Evolutionary conservation across 768 basidiomycete species (phyloP), one percentile per base, ranked within the genome.

Genomic region (Hysterangium stoloniferum): DNA sequence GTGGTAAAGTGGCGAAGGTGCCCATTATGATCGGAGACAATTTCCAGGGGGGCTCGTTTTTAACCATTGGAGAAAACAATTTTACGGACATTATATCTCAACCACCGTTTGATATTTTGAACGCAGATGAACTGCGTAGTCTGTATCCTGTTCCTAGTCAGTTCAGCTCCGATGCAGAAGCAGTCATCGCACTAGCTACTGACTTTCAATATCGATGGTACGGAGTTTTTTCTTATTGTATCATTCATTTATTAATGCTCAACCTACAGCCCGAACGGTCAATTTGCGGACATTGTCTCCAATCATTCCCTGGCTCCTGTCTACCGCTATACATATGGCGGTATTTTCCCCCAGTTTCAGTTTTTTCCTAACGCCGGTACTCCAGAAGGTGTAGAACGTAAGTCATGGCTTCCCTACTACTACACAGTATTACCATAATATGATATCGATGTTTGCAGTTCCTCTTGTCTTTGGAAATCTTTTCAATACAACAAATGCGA

Each of bases 1-100:
- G 24, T 31, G 49, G 49, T 2, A 13, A 27, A 17, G 22, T 51
- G 7, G 49, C 49, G 28, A 37, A 35, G 19, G 31, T 51, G 8
- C 49, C 49, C 6, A 29, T 51, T 12, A 51, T 51, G 49, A 51
- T 51, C 27, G 49, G 49, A 6, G 49, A 51, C 19, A 37, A 51
- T 43, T 11, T 40, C 31, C 19, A 42, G 43, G 49, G 49, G 15
- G 37, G 17, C 6, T 51, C 49, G 17, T 51, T 51, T 40, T 15
- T 51, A 17, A 51, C 49, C 2, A 43, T 51, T 22, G 49, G 49
- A 25, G 17, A 27, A 32, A 32, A 51, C 32, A 51, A 51, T 25
- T 51, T 51, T 31, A 28, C 49, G 11, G 49, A 41, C 22, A 41
- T 51, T n/a, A 29, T 51, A 3, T 25, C 49, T 2, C 49, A 42